phyloP scores from a whole-genome alignment of 2,329 filamentous ascomycete species.

The Fusarium graminum region DNA sequence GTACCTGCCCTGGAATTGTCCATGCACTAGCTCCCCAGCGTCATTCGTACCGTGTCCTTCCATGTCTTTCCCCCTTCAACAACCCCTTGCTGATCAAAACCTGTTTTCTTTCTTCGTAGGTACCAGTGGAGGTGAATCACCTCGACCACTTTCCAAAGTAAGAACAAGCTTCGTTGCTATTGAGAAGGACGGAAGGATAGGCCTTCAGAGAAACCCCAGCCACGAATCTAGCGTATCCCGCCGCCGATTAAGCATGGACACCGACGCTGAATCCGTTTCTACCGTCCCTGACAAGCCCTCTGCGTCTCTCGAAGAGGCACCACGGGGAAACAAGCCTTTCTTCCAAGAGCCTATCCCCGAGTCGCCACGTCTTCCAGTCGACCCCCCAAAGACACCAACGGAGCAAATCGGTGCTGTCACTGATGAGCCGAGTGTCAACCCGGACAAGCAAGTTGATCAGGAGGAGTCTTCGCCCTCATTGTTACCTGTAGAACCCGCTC shows the following conservation, averaged over 20 bases:
- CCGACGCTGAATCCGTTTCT: conserved; percentile 51
- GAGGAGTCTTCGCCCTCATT: conserved; percentile 51
- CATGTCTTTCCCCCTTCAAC: conserved; percentile 31
- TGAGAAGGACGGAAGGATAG: conserved; percentile 72
- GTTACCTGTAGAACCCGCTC: conserved; percentile 26
- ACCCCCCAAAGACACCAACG: conserved; percentile 26
- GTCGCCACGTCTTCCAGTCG: conserved; percentile 53
- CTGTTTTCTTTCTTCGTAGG: conserved; percentile 44
- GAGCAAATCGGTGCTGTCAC: conserved; percentile 46
- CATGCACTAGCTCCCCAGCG: conserved; percentile 33
- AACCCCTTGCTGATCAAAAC: conserved; percentile 43
- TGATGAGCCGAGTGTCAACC: conserved; percentile 55
- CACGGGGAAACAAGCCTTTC: conserved; percentile 42
- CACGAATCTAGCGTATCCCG: conserved; percentile 56
- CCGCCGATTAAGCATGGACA: conserved; percentile 55
- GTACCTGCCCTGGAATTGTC: conserved; percentile 37
- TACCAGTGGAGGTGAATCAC: conserved; percentile 61
- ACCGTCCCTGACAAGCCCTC: conserved; percentile 56
- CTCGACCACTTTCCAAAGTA: conserved; percentile 79
- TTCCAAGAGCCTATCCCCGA: conserved; percentile 59
- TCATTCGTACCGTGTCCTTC: conserved; percentile 37
- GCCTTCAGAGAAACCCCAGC: conserved; percentile 60
- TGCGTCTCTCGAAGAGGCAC: conserved; percentile 48
- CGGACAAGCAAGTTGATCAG: conserved; percentile 58
- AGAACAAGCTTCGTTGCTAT: conserved; percentile 81